Percentiles rank a stretch among this genome's conserved stretches.
Evolutionary conservation across 371 early-diverging fungal species (phyloP).

Genomic region (Saksenaea oblongispora): DNA sequence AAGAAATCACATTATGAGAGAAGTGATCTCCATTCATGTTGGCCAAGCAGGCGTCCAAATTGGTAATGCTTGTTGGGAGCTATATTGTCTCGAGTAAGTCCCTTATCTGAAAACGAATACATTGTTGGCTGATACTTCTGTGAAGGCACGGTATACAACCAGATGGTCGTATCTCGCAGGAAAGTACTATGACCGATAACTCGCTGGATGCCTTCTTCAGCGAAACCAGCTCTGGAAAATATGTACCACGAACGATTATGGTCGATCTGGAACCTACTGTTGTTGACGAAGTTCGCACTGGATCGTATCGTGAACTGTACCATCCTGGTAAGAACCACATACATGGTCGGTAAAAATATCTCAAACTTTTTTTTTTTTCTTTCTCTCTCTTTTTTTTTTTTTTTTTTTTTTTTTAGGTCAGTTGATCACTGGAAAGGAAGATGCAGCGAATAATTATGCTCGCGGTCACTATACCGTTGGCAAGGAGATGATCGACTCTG

Average conservation of each 20-base stretch:
- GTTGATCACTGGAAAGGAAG: slow-evolving; percentile 98
- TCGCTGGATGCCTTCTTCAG: slow-evolving; percentile 87
- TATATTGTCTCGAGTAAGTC: slow-evolving; percentile 77
- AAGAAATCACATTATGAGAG: slow-evolving; percentile 77
- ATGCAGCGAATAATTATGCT: slow-evolving; percentile 99
- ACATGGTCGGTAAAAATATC: not conserved
- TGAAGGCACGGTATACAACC: slow-evolving; percentile 97
- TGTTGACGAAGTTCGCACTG: slow-evolving; percentile 95
- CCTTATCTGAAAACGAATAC: not conserved
- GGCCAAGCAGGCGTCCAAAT: slow-evolving; percentile 99
- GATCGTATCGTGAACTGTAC: slow-evolving; percentile 96
- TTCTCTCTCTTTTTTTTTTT: slow-evolving; percentile 85
- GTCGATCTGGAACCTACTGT: slow-evolving; percentile 98
- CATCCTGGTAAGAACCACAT: slow-evolving; percentile 76
- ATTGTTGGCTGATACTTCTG: slow-evolving; percentile 11
- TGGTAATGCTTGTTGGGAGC: slow-evolving; percentile 99
- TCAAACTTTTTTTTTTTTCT: not conserved
- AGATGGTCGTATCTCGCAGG: slow-evolving; percentile 89
- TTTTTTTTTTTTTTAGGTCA: slow-evolving; percentile 95
- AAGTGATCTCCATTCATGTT: slow-evolving; percentile 97
- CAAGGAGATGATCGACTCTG: slow-evolving; percentile 96
- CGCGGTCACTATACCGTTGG: slow-evolving; percentile 99
- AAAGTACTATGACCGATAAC: slow-evolving; percentile 31
- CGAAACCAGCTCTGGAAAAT: slow-evolving; percentile 96
- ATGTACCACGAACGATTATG: slow-evolving; percentile 98